phyloP scores from a whole-genome alignment of 164 flowering plant species.

The Cinnamomum micranthum region DNA sequence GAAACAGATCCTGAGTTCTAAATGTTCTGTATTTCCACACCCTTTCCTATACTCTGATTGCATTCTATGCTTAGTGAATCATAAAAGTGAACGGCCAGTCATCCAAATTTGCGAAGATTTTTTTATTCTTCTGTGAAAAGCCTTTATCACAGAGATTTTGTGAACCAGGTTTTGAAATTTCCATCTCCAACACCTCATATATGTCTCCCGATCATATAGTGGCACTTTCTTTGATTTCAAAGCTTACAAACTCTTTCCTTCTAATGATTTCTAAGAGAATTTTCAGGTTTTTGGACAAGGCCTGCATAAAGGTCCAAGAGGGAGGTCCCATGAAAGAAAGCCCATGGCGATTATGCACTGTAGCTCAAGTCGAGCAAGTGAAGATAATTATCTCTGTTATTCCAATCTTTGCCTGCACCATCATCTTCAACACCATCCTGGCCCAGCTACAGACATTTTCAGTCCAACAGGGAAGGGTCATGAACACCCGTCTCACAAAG shows the following conservation, averaged over 20 bases:
- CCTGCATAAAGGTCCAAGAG: conserved; percentile 60
- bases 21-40: neutral
- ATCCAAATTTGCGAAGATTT: too few relatives aligned
- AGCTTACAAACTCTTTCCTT: neutral
- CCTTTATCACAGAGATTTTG: too few relatives aligned
- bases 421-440: conserved; percentile 65
- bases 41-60: too few relatives aligned
- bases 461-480: conserved; percentile 67
- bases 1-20: neutral
- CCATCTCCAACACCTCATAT: too few relatives aligned
- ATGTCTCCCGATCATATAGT: too few relatives aligned
- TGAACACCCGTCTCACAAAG: conserved; percentile 47
- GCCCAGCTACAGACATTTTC: conserved; percentile 88
- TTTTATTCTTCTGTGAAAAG: too few relatives aligned
- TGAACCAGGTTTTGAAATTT: too few relatives aligned
- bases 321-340: conserved; percentile 36
- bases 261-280: neutral
- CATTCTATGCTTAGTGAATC: too few relatives aligned
- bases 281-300: conserved; percentile 90
- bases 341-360: conserved; percentile 67
- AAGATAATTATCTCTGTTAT: conserved; percentile 54
- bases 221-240: neutral
- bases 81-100: too few relatives aligned
- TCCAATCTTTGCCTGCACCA: conserved; percentile 73
- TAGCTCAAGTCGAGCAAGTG: conserved; percentile 67